Base-by-base conservation (phyloP, 2,329 filamentous ascomycete genomes). In the Corniculantispora saksenae region DNA sequence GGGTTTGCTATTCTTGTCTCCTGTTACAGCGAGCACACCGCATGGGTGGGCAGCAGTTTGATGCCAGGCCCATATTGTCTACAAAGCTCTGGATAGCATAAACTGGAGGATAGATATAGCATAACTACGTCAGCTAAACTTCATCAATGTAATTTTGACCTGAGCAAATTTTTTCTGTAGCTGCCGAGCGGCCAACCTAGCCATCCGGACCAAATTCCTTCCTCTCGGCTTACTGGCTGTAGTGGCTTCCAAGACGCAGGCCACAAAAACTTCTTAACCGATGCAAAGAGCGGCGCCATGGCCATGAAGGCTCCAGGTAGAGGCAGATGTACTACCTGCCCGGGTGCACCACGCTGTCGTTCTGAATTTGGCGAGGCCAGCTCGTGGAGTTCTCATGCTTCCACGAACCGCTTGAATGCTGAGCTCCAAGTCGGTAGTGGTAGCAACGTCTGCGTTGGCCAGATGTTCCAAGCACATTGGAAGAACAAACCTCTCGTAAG, bases 151-250 rank as follows among this genome's bases (percentile, higher is more conserved):
- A 54, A 54, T 35, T 54, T 53, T 29, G 35, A 63, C 61, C 61
- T 56, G 13, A 53, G 40, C 50, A 19, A 19, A 21, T 61, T 59
- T 45, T 64, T 65, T 63, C 61, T 62, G 62, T 56, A 57, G 45
- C 43, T 55, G 5, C n/a, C 50, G 51, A 60, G 29, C 60, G 32
- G 59, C 27, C n/a, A 3, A 21, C 25, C 47, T 29, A 43, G 17
- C 7, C 6, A 63, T 29, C 51, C 53, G 4, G 40, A 40, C 25
- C 53, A 48, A 32, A 32, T 50, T 23, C 70, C 71, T 75, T 66
- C 67, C 69, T 56, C 68, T 67, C 71, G 66, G 69, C 56, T 59
- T 5, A 17, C 3, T 7, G 56, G 56, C 7, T 59, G 56, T 17
- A 13, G 21, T 27, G 56, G 56, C 38, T 59, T 27, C 56, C 35